Evolutionary conservation across 2,329 filamentous ascomycete genomes (phyloP).

Genomic region (Trichoderma pleuroti): DNA sequence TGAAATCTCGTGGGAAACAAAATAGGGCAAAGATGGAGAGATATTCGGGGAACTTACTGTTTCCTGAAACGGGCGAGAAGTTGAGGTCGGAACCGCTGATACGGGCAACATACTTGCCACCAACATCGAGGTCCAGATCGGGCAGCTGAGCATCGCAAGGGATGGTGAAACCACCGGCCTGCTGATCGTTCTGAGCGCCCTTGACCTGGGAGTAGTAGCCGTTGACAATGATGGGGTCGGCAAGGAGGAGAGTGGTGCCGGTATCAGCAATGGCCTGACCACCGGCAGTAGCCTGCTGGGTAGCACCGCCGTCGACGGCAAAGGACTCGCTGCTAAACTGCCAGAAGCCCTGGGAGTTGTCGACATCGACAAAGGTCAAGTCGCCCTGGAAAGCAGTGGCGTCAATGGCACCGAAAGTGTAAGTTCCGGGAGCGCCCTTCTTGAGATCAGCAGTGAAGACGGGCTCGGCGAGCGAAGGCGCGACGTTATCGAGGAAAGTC

Average conservation of each 20-base stretch:
- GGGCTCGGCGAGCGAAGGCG: constrained; percentile 56
- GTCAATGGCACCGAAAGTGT: constrained; percentile 70
- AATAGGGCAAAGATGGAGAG: not conserved
- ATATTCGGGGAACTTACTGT: constrained; percentile 43
- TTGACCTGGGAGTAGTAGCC: constrained; percentile 47
- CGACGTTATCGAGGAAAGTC: constrained; percentile 72
- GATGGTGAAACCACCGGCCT: constrained; percentile 45
- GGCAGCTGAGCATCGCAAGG: constrained; percentile 46
- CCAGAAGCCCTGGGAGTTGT: constrained; percentile 66
- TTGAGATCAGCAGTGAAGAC: constrained; percentile 68
- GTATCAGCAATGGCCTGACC: constrained; percentile 54
- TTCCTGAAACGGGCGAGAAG: constrained; percentile 49
- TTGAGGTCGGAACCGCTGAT: constrained; percentile 52
- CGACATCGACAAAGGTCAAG: constrained; percentile 58
- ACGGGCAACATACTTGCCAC: constrained; percentile 55
- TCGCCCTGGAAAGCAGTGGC: constrained; percentile 56
- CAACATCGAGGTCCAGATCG: constrained; percentile 54
- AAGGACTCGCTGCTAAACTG: constrained; percentile 49
- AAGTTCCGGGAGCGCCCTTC: constrained; percentile 55
- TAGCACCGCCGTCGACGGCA: constrained; percentile 44
- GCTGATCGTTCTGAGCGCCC: constrained; percentile 39
- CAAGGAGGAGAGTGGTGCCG: constrained; percentile 61
- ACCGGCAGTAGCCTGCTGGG: constrained; percentile 35
- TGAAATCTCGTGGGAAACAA: not conserved
- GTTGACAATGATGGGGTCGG: constrained; percentile 50